Evolutionary conservation across 148 eudicot genomes (phyloP).

Genomic region (Chenopodium album): DNA sequence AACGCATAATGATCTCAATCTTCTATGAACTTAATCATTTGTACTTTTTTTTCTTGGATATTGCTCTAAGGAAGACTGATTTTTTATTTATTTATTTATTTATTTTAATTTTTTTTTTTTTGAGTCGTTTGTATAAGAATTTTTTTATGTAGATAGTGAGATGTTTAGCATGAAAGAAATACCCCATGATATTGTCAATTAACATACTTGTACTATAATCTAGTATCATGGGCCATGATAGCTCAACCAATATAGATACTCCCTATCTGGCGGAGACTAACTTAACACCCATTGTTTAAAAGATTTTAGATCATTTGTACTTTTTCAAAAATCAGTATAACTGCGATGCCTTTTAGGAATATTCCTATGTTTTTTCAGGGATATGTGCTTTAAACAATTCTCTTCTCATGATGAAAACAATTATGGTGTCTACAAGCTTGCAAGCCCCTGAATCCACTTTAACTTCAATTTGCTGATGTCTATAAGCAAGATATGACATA

Average conservation of each 20-base stretch:
- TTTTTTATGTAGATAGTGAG: not conserved
- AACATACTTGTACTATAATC: not conserved
- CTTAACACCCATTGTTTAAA: not conserved
- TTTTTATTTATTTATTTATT: no score
- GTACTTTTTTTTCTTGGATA: not conserved
- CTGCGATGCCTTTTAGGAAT: not conserved
- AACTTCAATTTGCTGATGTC: not conserved
- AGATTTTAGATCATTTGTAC: not conserved
- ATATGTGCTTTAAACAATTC: not conserved
- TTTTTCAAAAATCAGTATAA: no score
- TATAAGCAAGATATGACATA: not conserved
- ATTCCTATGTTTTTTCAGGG: not conserved
- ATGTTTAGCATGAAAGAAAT: slow-evolving; percentile 2
- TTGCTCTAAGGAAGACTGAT: not conserved
- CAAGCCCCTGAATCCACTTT: not conserved
- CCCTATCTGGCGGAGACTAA: not conserved
- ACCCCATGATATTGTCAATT: not conserved
- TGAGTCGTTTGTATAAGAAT: not conserved
- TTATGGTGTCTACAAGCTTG: not conserved
- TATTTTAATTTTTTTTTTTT: no score
- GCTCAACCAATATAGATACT: not conserved
- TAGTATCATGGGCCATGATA: not conserved
- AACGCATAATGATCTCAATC: not conserved
- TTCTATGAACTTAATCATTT: not conserved
- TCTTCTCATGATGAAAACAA: not conserved